These are phyloP conservation scores for Rhododendron williamsianum DNA, from an alignment of 148 eudicot species.

Conservation along the genomic window DNA sequence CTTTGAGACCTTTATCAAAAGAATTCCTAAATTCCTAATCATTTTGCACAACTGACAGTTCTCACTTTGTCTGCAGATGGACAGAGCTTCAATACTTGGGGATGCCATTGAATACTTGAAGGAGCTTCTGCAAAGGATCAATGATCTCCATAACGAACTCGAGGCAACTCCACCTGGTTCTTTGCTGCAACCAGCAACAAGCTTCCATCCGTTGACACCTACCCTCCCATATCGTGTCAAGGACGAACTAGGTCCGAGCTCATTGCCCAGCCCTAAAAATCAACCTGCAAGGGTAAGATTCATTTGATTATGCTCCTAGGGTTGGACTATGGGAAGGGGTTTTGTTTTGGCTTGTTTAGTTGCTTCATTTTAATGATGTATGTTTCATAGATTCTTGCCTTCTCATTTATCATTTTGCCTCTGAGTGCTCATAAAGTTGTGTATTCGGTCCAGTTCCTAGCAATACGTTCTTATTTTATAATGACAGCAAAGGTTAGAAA, in stretches of 20 bases:
- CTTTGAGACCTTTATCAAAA: neutral
- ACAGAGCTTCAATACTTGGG: slow-evolving; percentile 84
- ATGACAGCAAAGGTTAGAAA: neutral
- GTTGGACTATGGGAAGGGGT: neutral
- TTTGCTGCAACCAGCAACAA: slow-evolving; percentile 45
- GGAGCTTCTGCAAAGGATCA: slow-evolving; percentile 74
- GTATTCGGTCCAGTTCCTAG: neutral
- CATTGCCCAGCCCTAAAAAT: slow-evolving; percentile 69
- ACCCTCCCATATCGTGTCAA: slow-evolving; percentile 61
- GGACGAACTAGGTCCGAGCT: slow-evolving; percentile 69
- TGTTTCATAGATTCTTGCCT: neutral
- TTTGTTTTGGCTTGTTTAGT: neutral
- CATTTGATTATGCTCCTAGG: neutral
- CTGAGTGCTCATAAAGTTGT: neutral
- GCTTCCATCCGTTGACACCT: slow-evolving; percentile 68
- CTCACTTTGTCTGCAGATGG: slow-evolving; percentile 51
- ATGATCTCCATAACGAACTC: slow-evolving; percentile 73
- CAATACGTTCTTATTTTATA: neutral
- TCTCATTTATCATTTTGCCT: neutral
- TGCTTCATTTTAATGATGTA: neutral
- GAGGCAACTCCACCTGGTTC: slow-evolving; percentile 55
- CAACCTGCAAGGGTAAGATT: slow-evolving; percentile 69
- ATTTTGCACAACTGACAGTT: neutral
- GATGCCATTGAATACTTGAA: slow-evolving; percentile 88
- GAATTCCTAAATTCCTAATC: neutral